Evolutionary conservation across 2,329 filamentous ascomycete species (phyloP), one percentile per base, ranked within the genome.

Genomic region (Colletotrichum limetticola): DNA sequence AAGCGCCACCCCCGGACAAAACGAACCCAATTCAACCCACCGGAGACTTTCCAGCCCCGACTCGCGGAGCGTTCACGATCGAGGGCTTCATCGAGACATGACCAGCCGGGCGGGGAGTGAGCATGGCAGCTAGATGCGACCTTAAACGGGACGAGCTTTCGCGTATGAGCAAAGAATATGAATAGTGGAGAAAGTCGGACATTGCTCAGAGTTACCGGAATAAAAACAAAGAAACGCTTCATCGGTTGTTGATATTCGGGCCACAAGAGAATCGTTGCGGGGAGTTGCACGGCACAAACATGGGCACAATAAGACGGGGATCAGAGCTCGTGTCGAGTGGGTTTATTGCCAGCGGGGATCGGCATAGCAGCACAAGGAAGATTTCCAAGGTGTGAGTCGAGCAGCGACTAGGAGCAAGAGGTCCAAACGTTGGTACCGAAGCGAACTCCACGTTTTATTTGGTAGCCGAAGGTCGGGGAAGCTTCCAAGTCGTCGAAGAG

Each of bases 321-420:
- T 59, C 22, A 46, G 24, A 53, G 61, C 61, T 70, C 67, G 61
- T 70, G 67, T 59, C 53, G 67, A 55, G 61, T 70, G 68, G 61
- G 46, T 35, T 30, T 32, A 55, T 56, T 65, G 62, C 49, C 28
- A 55, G 55, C 30, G 32, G 52, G 22, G 62, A 46, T 66, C 55
- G 37, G 9, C 42, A 59, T 46, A 55, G 32, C 30, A 62, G 14
- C 49, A 7, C 19, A 49, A 42, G 58, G 46, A 61, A 60, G 22
- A 56, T 56, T 9, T 46, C 42, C 30, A 24, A 26, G 57, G 57
- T 22, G 19, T 49, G 42, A 49, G 42, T 49, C 42, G 42, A n/a
- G 16, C 19, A 49, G 37, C 42, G 16, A 49, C 42, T 49, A 1
- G 42, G 52, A 57, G 24, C n/a, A 24, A 14, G 24, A 32, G 66